A percentile compares a stretch with the other conserved stretches of the same genome.
Evolutionary conservation across 2,329 filamentous ascomycete species (phyloP).

Genomic region (Botrytis fabae): DNA sequence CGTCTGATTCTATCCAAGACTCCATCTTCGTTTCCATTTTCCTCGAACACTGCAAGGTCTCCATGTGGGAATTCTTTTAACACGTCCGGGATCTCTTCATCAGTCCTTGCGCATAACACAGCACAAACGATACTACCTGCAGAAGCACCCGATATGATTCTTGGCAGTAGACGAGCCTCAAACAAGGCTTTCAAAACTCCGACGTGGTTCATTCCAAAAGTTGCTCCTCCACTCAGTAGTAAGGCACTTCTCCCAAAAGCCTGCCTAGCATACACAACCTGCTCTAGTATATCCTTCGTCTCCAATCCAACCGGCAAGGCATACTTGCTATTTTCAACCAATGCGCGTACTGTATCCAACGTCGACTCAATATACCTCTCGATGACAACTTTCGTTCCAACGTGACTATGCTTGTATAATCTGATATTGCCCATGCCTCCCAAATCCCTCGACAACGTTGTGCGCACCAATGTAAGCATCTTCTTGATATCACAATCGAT

Average conservation of each 20-base stretch:
- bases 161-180: slow-evolving; percentile 61
- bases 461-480: slow-evolving; percentile 81
- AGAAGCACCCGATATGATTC: slow-evolving; percentile 68
- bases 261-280: slow-evolving; percentile 60
- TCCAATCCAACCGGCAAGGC: slow-evolving; percentile 55
- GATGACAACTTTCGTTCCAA: slow-evolving; percentile 84
- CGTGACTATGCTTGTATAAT: slow-evolving; percentile 80
- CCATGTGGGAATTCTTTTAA: slow-evolving; percentile 61
- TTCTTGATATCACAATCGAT: slow-evolving; percentile 67
- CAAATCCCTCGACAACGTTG: slow-evolving; percentile 74
- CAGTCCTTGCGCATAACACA: slow-evolving; percentile 62
- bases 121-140: slow-evolving; percentile 70
- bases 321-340: slow-evolving; percentile 62
- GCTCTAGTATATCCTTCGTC: slow-evolving; percentile 54
- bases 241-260: slow-evolving; percentile 67
- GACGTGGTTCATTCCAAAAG: slow-evolving; percentile 72
- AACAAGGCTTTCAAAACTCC: slow-evolving; percentile 68
- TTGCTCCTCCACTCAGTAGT: slow-evolving; percentile 67
- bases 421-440: slow-evolving; percentile 83
- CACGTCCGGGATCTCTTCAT: slow-evolving; percentile 61
- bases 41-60: slow-evolving; percentile 64
- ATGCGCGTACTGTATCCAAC: slow-evolving; percentile 67
- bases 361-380: slow-evolving; percentile 84
- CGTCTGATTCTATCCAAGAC: slow-evolving; percentile 68
- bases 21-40: slow-evolving; percentile 58